Evolutionary conservation across 2,329 filamentous ascomycete genomes (phyloP).

Genomic region (Alternaria sp.): DNA sequence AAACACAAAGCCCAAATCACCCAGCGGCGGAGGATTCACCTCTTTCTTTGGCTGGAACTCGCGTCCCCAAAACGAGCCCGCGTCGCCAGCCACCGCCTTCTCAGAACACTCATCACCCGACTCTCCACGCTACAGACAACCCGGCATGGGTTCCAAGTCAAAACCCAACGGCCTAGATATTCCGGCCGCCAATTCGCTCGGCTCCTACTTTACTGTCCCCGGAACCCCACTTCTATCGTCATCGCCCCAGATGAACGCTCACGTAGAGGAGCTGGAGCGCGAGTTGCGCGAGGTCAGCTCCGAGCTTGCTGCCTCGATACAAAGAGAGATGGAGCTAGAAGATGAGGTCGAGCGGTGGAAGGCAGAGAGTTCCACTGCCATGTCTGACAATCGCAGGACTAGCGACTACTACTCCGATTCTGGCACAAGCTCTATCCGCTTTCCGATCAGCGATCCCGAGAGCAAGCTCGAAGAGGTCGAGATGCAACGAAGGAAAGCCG

Average conservation of each 20-base stretch:
- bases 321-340: constrained; percentile 94
- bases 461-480: constrained; percentile 74
- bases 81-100: constrained; percentile 68
- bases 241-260: constrained; percentile 56
- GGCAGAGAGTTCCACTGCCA: constrained; percentile 69
- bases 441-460: constrained; percentile 67
- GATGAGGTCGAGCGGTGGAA: constrained; percentile 90
- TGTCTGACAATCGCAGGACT: constrained; percentile 72
- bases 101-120: constrained; percentile 67
- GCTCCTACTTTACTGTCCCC: constrained; percentile 55
- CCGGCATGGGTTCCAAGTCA: constrained; percentile 35
- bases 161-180: constrained; percentile 59
- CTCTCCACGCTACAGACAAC: constrained; percentile 56
- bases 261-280: constrained; percentile 89
- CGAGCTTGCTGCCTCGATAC: constrained; percentile 90
- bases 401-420: constrained; percentile 99
- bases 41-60: constrained; percentile 73
- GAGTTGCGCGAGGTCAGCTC: constrained; percentile 92
- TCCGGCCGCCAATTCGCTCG: constrained; percentile 57
- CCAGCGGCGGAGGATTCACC: constrained; percentile 60
- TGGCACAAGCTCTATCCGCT: constrained; percentile 83
- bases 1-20: constrained; percentile 52
- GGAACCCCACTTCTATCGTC: constrained; percentile 55
- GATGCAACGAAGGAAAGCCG: constrained; percentile 78
- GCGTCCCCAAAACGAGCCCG: constrained; percentile 59